phyloP scores from a whole-genome alignment of 169 alveolate species.

The Eimeria acervulina region DNA sequence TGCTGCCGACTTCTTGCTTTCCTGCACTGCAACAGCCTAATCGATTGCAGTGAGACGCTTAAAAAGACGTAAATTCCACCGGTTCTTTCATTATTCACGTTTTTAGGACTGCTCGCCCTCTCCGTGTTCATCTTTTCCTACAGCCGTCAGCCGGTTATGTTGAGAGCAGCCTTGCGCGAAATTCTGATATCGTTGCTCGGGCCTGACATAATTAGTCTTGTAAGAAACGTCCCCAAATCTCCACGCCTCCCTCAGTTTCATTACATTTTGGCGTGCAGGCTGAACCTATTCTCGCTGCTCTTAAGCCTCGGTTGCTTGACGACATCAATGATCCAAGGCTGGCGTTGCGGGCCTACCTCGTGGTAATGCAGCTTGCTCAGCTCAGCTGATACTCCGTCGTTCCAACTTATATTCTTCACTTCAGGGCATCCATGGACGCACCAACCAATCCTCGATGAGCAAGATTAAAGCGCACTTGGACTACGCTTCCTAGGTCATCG shows the following conservation, averaged over 20 bases:
- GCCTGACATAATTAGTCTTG: slow-evolving; percentile 49
- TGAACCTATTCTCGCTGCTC: slow-evolving; percentile 71
- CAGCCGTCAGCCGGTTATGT: slow-evolving; percentile 56
- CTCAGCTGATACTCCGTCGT: background rate
- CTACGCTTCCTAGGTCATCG: background rate
- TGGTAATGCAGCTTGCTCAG: background rate
- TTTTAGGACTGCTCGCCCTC: slow-evolving; percentile 66
- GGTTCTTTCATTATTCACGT: background rate
- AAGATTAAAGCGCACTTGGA: slow-evolving; percentile 64
- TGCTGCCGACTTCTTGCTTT: slow-evolving; percentile 66
- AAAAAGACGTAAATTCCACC: background rate
- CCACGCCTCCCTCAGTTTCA: background rate
- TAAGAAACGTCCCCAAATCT: background rate
- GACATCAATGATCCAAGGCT: slow-evolving; percentile 71
- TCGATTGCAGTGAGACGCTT: slow-evolving; percentile 25
- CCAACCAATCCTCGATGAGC: slow-evolving; percentile 57
- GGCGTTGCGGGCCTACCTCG: slow-evolving; percentile 61
- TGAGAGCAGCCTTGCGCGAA: slow-evolving; percentile 59
- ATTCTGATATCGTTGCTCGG: slow-evolving; percentile 64
- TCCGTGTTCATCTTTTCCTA: slow-evolving; percentile 69
- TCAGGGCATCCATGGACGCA: slow-evolving; percentile 69
- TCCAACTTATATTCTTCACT: background rate
- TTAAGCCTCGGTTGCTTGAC: slow-evolving; percentile 70
- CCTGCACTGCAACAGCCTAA: slow-evolving; percentile 73
- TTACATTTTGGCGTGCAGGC: background rate